Evolutionary conservation across 305 asterid genomes (phyloP).

Genomic region (Fraxinus ornus): DNA sequence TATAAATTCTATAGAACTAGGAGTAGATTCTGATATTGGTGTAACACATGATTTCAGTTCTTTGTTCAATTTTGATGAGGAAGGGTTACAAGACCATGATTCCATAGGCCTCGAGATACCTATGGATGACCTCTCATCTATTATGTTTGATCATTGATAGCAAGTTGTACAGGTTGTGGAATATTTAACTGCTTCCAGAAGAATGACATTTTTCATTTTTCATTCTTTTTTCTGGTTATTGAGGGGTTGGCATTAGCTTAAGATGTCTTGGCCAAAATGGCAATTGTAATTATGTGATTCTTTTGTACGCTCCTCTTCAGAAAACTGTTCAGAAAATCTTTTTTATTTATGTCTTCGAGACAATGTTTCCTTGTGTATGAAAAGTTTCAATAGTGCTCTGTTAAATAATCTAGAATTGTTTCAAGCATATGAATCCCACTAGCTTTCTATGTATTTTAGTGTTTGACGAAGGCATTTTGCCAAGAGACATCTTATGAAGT

Average conservation of each 20-base stretch:
- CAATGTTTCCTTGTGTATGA: slow-evolving; percentile 23
- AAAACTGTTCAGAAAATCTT: slow-evolving; percentile 25
- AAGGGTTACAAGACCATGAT: slow-evolving; percentile 61
- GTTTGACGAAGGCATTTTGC: not conserved
- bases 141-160: slow-evolving; percentile 50
- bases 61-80: slow-evolving; percentile 88
- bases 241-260: slow-evolving; percentile 27
- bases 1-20: slow-evolving; percentile 60
- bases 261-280: slow-evolving; percentile 53
- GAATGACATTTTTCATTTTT: slow-evolving; percentile 24
- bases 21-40: slow-evolving; percentile 61
- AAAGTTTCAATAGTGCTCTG: not conserved
- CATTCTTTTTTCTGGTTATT: not conserved
- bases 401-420: not conserved
- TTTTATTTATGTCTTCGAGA: slow-evolving; percentile 28
- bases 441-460: not conserved
- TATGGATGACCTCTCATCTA: slow-evolving; percentile 78
- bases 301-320: slow-evolving; percentile 33
- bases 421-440: not conserved
- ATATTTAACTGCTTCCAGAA: slow-evolving; percentile 38
- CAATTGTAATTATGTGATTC: slow-evolving; percentile 64
- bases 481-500: not conserved
- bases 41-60: slow-evolving; percentile 73
- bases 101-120: slow-evolving; percentile 78
- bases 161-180: slow-evolving; percentile 61